These are phyloP conservation scores for Iberis pinnata DNA, from an alignment of 345 rosid species.

Conservation along the genomic window DNA sequence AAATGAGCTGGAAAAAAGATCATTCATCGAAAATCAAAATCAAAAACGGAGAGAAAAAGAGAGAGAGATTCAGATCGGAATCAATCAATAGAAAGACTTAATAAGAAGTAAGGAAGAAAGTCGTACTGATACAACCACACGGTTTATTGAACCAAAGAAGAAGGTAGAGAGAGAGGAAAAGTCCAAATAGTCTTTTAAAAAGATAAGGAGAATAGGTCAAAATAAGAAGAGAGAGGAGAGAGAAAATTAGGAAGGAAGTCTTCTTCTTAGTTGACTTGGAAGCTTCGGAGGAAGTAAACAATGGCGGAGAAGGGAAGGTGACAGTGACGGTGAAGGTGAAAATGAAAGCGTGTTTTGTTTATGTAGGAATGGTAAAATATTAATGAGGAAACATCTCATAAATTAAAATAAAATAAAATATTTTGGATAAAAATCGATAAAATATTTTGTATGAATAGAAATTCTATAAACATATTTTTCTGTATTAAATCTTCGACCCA, in stretches of 20 bases:
- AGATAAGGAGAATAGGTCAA: conserved; percentile 18
- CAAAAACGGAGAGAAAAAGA: background rate
- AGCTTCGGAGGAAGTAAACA: conserved; percentile 14
- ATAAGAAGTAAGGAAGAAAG: conserved; percentile 3
- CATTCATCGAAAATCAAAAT: conserved; percentile 43
- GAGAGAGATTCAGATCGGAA: conserved; percentile 18
- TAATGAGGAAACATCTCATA: background rate
- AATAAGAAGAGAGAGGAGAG: no score
- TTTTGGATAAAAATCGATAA: no score
- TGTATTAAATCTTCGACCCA: no score
- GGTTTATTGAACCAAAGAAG: conserved; percentile 11
- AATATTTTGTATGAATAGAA: no score
- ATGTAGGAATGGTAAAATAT: background rate
- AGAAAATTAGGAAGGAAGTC: no score
- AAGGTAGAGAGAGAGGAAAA: conserved; percentile 9
- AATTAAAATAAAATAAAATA: no score
- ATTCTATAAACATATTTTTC: no score
- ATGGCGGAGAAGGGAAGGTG: conserved; percentile 20
- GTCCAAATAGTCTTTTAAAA: background rate
- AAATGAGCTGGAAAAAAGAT: conserved; percentile 76
- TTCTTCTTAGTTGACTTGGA: conserved; percentile 26
- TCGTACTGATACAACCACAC: conserved; percentile 20
- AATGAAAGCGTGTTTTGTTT: background rate
- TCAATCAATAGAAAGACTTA: background rate
- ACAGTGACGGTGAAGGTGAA: no score